phyloP scores from a whole-genome alignment of 2,329 filamentous ascomycete genomes.

The Aspergillus floridensis region DNA sequence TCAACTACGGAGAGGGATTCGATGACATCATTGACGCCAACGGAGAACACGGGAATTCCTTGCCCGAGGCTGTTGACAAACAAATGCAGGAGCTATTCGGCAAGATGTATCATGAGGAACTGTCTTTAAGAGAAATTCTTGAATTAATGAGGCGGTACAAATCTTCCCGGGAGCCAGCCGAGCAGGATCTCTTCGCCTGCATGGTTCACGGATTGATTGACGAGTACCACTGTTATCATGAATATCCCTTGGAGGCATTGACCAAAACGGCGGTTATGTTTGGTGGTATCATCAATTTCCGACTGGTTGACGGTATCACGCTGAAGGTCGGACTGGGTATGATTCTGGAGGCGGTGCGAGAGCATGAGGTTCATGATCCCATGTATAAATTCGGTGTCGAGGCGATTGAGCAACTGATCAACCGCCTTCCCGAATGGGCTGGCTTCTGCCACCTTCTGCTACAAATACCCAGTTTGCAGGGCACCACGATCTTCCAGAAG shows the following conservation, averaged over 20 bases:
- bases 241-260: constrained; percentile 93
- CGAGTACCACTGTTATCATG: constrained; percentile 91
- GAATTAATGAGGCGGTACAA: constrained; percentile 84
- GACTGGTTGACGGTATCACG: constrained; percentile 83
- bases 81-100: constrained; percentile 99
- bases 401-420: constrained; percentile 82
- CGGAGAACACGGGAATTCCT: constrained; percentile 73
- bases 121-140: constrained; percentile 81
- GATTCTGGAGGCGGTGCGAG: constrained; percentile 93
- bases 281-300: constrained; percentile 92
- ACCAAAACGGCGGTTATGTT: constrained; percentile 96
- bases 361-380: constrained; percentile 75
- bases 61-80: constrained; percentile 74
- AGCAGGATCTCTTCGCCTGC: constrained; percentile 94
- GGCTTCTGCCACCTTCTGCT: constrained; percentile 84
- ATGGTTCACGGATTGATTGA: constrained; percentile 99
- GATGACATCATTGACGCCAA: constrained; percentile 89
- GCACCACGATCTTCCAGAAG: constrained; percentile 79
- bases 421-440: constrained; percentile 88
- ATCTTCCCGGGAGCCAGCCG: constrained; percentile 73
- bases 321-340: constrained; percentile 93
- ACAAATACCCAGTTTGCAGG: constrained; percentile 75
- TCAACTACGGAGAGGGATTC: constrained; percentile 92
- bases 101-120: constrained; percentile 92
- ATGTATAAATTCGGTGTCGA: constrained; percentile 99